Percentiles rank a stretch among this genome's conserved stretches.
These are phyloP conservation scores for Kwoniella mangroviensis DNA, from an alignment of 768 basidiomycete genomes.

Conservation along the genomic window DNA sequence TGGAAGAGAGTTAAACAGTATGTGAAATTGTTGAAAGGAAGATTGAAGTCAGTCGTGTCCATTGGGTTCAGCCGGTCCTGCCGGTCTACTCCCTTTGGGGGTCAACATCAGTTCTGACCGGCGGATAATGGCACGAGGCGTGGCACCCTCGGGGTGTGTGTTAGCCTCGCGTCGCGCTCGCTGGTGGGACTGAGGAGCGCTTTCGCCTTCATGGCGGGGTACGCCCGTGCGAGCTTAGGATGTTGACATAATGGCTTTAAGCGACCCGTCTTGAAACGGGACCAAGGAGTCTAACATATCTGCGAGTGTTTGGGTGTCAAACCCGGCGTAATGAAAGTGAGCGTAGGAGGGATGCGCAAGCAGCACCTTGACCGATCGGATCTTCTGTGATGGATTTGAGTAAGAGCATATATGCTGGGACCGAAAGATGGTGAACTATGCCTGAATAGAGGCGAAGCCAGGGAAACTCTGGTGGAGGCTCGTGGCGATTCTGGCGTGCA, in stretches of 20 bases:
- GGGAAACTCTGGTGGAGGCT: slow-evolving; percentile 96
- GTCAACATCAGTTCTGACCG: slow-evolving; percentile 72
- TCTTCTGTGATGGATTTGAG: slow-evolving; percentile 74
- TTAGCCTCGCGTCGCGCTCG: slow-evolving; percentile 67
- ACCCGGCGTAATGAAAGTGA: slow-evolving; percentile 75
- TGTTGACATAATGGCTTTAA: slow-evolving; percentile 79
- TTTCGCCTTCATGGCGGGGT: slow-evolving; percentile 63
- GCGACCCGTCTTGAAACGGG: slow-evolving; percentile 82
- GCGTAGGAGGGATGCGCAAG: slow-evolving; percentile 66
- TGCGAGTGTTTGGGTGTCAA: slow-evolving; percentile 79
- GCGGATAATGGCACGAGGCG: slow-evolving; percentile 67
- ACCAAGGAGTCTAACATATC: slow-evolving; percentile 85
- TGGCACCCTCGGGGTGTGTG: slow-evolving; percentile 64
- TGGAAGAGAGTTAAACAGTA: slow-evolving; percentile 80
- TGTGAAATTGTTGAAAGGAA: slow-evolving; percentile 81
- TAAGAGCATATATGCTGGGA: slow-evolving; percentile 84
- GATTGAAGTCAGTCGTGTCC: slow-evolving; percentile 69
- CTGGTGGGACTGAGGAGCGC: slow-evolving; percentile 68
- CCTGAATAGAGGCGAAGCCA: slow-evolving; percentile 89
- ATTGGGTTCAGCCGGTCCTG: slow-evolving; percentile 65
- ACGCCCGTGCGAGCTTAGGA: slow-evolving; percentile 69
- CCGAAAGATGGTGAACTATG: slow-evolving; percentile 91
- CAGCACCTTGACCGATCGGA: slow-evolving; percentile 76
- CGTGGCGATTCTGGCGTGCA: slow-evolving; percentile 95
- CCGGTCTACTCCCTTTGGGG: slow-evolving; percentile 64